Evolutionary conservation across 176 grass and related monocot genomes (phyloP).

Genomic region (Musa beccarii): DNA sequence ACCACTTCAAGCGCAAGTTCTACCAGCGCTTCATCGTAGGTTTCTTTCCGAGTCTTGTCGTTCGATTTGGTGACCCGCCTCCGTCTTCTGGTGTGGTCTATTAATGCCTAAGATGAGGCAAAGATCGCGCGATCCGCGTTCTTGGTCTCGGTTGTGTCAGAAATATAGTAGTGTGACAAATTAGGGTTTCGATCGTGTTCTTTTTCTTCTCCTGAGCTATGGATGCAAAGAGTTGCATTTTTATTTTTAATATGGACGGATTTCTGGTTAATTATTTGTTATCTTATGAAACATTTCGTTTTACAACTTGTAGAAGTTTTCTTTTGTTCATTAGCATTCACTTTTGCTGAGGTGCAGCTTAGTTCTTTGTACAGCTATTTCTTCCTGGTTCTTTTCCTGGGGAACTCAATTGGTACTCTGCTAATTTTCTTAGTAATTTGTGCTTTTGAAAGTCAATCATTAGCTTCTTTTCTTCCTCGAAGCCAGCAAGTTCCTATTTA

Average conservation of each 20-base stretch:
- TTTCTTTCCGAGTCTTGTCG: background rate
- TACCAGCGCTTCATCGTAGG: conserved; percentile 51
- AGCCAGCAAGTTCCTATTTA: no score
- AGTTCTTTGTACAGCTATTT: no score
- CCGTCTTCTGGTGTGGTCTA: background rate
- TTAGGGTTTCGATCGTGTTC: background rate
- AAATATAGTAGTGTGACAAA: background rate
- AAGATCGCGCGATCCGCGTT: background rate
- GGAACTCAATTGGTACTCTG: background rate
- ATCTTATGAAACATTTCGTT: no score
- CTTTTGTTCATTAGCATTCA: no score
- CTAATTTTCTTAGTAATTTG: background rate
- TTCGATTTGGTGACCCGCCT: background rate
- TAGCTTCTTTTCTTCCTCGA: no score
- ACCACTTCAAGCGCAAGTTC: conserved; percentile 82
- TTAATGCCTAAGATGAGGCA: background rate
- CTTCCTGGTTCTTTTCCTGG: no score
- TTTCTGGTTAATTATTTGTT: no score
- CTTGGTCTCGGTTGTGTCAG: background rate
- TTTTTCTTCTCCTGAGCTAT: background rate
- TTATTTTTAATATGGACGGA: no score
- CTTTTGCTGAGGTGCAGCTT: no score
- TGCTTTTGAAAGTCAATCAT: background rate
- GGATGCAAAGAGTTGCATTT: no score
- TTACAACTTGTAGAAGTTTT: no score